Evolutionary conservation across 2,329 filamentous ascomycete species (phyloP).

Genomic region (Raffaelea ambrosiae): DNA sequence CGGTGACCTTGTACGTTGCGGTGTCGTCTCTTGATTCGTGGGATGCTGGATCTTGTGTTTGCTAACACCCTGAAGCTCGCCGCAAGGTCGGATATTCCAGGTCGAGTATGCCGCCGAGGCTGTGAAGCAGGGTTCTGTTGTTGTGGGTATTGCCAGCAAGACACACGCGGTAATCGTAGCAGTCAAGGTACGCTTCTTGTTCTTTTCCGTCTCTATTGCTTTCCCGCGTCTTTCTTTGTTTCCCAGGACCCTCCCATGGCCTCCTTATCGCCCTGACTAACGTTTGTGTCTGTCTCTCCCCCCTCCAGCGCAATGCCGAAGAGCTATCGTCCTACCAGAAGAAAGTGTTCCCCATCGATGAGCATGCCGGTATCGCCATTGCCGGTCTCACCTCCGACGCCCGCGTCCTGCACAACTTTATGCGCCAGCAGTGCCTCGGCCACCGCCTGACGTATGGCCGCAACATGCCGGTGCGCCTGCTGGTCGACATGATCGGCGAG

Average conservation of each 20-base stretch:
- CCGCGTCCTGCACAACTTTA: constrained; percentile 99
- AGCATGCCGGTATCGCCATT: constrained; percentile 89
- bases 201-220: constrained; percentile 2
- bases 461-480: constrained; percentile 79
- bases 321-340: constrained; percentile 99
- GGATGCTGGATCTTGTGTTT: constrained; percentile 17
- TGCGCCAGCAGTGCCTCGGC: constrained; percentile 97
- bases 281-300: neutral
- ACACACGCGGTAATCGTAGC: constrained; percentile 94
- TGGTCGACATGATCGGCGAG: constrained; percentile 87
- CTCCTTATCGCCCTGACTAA: neutral
- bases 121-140: constrained; percentile 97
- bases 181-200: constrained; percentile 78
- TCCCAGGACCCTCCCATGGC: too few species aligned
- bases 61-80: constrained; percentile 57
- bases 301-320: constrained; percentile 81
- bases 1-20: constrained; percentile 84
- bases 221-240: neutral
- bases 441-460: constrained; percentile 95
- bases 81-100: constrained; percentile 98
- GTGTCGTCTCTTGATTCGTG: constrained; percentile 8
- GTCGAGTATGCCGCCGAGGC: constrained; percentile 98
- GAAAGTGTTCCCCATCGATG: constrained; percentile 95
- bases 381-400: constrained; percentile 95
- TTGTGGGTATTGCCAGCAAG: constrained; percentile 95